Conservation (phyloP, 2,329 filamentous ascomycete species). For the Furcasterigmium sp. region DNA sequence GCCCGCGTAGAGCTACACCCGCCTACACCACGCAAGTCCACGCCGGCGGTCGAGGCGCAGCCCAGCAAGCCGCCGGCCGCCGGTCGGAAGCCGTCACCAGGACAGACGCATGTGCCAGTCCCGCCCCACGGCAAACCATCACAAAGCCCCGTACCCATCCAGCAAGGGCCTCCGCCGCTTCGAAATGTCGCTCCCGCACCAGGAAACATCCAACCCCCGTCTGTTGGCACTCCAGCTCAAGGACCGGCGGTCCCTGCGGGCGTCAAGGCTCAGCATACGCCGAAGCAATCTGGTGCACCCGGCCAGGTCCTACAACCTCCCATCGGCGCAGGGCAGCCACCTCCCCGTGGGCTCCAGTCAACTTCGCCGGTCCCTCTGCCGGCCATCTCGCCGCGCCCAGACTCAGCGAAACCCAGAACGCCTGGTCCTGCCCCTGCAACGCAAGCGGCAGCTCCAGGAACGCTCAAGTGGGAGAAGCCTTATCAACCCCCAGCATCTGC, state of each 20-base stretch:
- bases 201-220: constrained; percentile 4
- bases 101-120: constrained; percentile 1
- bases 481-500: constrained; percentile 30
- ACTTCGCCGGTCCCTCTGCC: constrained; percentile 15
- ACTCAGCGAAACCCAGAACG: constrained; percentile 24
- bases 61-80: constrained; percentile 12
- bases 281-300: constrained; percentile 22
- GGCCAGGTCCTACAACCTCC: constrained; percentile 31
- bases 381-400: constrained; percentile 26
- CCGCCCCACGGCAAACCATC: not conserved
- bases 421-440: constrained; percentile 18
- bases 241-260: constrained; percentile 9
- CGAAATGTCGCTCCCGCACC: not conserved
- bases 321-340: constrained; percentile 22
- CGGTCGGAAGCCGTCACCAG: constrained; percentile 17
- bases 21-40: constrained; percentile 3
- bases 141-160: not conserved
- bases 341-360: constrained; percentile 15
- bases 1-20: constrained; percentile 5
- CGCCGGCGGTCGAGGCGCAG: not conserved
- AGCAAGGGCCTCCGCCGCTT: not conserved
- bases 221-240: constrained; percentile 6
- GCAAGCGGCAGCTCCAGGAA: constrained; percentile 15
- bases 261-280: constrained; percentile 25
- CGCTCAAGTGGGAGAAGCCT: constrained; percentile 35